Conservation (phyloP, 164 flowering plant genomes). For the Liriodendron chinense region DNA sequence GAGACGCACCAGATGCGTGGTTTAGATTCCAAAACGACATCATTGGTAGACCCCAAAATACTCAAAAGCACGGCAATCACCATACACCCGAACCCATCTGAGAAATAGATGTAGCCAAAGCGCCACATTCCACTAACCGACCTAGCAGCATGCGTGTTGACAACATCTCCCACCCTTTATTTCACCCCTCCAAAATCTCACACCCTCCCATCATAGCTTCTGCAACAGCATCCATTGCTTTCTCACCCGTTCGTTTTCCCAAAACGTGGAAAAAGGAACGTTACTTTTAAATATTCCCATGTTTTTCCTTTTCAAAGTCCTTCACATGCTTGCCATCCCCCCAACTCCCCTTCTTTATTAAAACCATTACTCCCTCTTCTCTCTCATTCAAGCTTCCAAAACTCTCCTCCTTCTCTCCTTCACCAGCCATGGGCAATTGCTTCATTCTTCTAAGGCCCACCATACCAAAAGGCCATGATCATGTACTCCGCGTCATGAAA, state of each 20-base stretch:
- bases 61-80: too few relatives aligned
- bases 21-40: too few relatives aligned
- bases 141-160: conserved; percentile 38
- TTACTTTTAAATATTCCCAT: background rate
- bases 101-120: background rate
- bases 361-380: background rate
- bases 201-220: conserved; percentile 1
- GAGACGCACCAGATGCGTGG: too few relatives aligned
- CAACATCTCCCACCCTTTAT: conserved; percentile 1
- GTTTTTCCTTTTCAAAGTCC: background rate
- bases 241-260: background rate
- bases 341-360: background rate
- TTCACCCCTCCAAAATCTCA: background rate
- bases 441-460: conserved; percentile 9
- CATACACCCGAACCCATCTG: too few relatives aligned
- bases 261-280: background rate
- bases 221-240: conserved; percentile 8
- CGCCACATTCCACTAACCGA: conserved; percentile 38
- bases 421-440: conserved; percentile 28
- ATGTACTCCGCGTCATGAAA: conserved; percentile 22
- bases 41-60: too few relatives aligned
- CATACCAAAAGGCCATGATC: background rate
- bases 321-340: background rate
- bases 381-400: background rate
- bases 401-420: background rate